A percentile compares a stretch with the other conserved stretches of the same genome.
Conservation (phyloP, 495 filamentous ascomycete genomes). For the Annulohypoxylon bovei region DNA sequence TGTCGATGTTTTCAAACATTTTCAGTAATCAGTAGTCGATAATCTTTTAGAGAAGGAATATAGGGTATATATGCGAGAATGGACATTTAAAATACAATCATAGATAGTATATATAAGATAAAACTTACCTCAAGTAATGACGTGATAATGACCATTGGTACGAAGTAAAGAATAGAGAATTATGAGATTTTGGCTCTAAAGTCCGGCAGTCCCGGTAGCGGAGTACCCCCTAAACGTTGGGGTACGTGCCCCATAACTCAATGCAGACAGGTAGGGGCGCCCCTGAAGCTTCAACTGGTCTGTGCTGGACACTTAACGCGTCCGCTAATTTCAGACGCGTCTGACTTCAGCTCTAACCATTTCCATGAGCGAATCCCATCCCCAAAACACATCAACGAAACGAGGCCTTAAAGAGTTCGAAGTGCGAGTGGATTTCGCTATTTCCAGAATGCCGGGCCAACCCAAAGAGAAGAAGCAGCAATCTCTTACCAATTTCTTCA, state of each 20-base stretch:
- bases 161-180: neutral
- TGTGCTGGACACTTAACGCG: conserved; percentile 40
- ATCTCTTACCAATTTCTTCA: conserved; percentile 89
- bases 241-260: conserved; percentile 4
- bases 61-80: neutral
- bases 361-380: conserved; percentile 1
- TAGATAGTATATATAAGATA: too few relatives aligned
- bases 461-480: conserved; percentile 72
- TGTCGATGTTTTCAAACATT: too few relatives aligned
- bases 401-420: neutral
- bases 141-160: neutral
- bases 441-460: conserved; percentile 50
- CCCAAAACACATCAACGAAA: neutral
- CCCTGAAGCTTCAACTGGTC: conserved; percentile 25
- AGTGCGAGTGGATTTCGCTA: neutral
- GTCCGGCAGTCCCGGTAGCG: too few relatives aligned
- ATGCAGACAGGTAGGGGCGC: neutral
- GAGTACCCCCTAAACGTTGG: neutral
- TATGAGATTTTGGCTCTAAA: neutral
- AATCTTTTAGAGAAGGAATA: neutral
- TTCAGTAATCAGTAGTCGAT: neutral
- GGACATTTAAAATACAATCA: too few relatives aligned
- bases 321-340: conserved; percentile 31
- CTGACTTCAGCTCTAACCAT: conserved; percentile 4
- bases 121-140: neutral